Percentiles rank a stretch among this genome's conserved stretches.
Evolutionary conservation across 2,329 filamentous ascomycete genomes (phyloP).

Genomic region (Neonectria coccinea): DNA sequence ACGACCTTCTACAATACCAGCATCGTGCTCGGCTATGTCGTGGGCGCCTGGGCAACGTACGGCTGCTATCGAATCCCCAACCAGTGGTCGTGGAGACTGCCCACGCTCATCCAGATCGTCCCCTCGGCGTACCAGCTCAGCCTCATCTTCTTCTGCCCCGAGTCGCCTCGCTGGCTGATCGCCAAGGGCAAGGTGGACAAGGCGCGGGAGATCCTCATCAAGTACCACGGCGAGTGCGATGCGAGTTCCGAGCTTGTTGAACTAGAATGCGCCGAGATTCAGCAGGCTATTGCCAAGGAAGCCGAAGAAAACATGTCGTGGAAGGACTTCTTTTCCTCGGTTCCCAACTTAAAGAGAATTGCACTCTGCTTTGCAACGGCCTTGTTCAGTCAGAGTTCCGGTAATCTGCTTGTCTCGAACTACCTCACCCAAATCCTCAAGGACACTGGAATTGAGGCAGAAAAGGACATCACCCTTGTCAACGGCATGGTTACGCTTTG

Average conservation of each 20-base stretch:
- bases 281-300: constrained; percentile 59
- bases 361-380: constrained; percentile 55
- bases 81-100: constrained; percentile 46
- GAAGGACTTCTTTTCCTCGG: constrained; percentile 55
- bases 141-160: constrained; percentile 65
- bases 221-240: constrained; percentile 64
- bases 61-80: constrained; percentile 37
- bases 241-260: constrained; percentile 57
- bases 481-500: constrained; percentile 57
- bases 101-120: constrained; percentile 63
- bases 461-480: constrained; percentile 55
- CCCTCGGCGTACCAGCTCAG: constrained; percentile 57
- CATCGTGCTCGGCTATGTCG: constrained; percentile 37
- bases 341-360: constrained; percentile 55
- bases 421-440: constrained; percentile 55
- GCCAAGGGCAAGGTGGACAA: constrained; percentile 62
- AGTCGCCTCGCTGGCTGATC: constrained; percentile 70
- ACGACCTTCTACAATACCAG: constrained; percentile 41
- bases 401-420: constrained; percentile 57
- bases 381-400: constrained; percentile 55
- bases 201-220: constrained; percentile 62
- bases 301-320: constrained; percentile 56
- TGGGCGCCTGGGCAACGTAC: constrained; percentile 43
- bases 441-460: constrained; percentile 52
- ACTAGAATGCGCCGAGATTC: constrained; percentile 63